phyloP scores from a whole-genome alignment of 2,329 filamentous ascomycete species.

The Mycosphaerella sp. region DNA sequence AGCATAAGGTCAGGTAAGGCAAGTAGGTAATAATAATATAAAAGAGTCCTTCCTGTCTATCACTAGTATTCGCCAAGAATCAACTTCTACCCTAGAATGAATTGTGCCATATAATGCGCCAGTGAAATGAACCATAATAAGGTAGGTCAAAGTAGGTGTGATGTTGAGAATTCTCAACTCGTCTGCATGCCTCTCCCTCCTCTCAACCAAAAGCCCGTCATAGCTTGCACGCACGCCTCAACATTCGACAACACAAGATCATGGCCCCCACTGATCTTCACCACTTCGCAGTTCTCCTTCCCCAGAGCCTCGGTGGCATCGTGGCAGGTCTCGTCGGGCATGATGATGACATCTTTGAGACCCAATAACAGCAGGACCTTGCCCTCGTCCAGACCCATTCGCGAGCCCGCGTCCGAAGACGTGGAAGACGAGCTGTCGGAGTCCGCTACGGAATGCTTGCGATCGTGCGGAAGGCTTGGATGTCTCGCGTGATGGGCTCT shows the following conservation, averaged over 20 bases:
- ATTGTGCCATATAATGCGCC: no score
- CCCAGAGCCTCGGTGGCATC: slow-evolving; percentile 57
- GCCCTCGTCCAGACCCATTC: slow-evolving; percentile 37
- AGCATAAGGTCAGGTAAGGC: no score
- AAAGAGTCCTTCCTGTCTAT: no score
- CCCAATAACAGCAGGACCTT: slow-evolving; percentile 63
- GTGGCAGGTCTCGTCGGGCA: slow-evolving; percentile 56
- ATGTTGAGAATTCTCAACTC: no score
- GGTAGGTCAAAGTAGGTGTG: no score
- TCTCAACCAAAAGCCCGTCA: slow-evolving; percentile 40
- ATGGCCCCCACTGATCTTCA: slow-evolving; percentile 58
- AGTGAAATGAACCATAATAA: no score
- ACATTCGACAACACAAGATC: slow-evolving; percentile 62
- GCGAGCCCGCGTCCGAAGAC: slow-evolving; percentile 18
- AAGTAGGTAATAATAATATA: no score
- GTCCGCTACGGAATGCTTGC: slow-evolving; percentile 4
- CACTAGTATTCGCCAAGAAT: no score
- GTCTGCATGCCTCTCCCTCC: background rate
- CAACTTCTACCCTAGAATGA: no score
- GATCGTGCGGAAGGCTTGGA: background rate
- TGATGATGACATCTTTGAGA: slow-evolving; percentile 59
- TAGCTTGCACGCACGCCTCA: slow-evolving; percentile 51
- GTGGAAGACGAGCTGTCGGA: background rate
- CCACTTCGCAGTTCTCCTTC: slow-evolving; percentile 51
- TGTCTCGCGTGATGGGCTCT: slow-evolving; percentile 19